A percentile compares a stretch with the other conserved stretches of the same genome.
Evolutionary conservation across 2,329 filamentous ascomycete genomes (phyloP).

Genomic region (Aspergillus ibericus): DNA sequence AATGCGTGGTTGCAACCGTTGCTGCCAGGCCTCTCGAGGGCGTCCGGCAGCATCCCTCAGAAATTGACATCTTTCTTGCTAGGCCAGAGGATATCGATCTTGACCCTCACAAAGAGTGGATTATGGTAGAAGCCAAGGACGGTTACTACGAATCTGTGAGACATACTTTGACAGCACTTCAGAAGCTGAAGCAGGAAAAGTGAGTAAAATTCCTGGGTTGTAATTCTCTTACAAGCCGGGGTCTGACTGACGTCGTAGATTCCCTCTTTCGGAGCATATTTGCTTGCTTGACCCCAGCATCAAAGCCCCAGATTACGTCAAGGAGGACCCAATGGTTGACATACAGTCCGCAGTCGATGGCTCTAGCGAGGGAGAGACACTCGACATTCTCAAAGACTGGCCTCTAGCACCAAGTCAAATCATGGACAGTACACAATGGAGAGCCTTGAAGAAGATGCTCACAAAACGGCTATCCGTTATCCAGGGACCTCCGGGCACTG

Average conservation of each 20-base stretch:
- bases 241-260: conserved; percentile 31
- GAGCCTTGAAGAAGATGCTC: conserved; percentile 68
- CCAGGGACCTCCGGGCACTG: conserved; percentile 78
- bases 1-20: conserved; percentile 70
- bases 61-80: conserved; percentile 75
- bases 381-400: conserved; percentile 59
- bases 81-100: conserved; percentile 61
- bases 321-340: conserved; percentile 51
- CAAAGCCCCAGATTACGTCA: conserved; percentile 54
- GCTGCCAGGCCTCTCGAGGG: conserved; percentile 66
- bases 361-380: conserved; percentile 41
- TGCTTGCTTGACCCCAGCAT: conserved; percentile 43
- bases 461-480: conserved; percentile 72
- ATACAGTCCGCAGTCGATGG: conserved; percentile 47
- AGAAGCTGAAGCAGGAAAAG: conserved; percentile 61
- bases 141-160: conserved; percentile 78
- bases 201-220: conserved; percentile 20
- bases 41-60: conserved; percentile 65
- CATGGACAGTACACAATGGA: conserved; percentile 71
- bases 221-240: not conserved
- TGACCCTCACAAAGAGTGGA: conserved; percentile 66
- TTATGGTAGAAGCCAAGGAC: conserved; percentile 75
- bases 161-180: conserved; percentile 71
- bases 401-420: conserved; percentile 44
- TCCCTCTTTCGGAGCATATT: conserved; percentile 47